A percentile compares a stretch with the other conserved stretches of the same genome.
Evolutionary conservation across 192 early-diverging fungal genomes (phyloP).

Genomic region (Mortierella antarctica): DNA sequence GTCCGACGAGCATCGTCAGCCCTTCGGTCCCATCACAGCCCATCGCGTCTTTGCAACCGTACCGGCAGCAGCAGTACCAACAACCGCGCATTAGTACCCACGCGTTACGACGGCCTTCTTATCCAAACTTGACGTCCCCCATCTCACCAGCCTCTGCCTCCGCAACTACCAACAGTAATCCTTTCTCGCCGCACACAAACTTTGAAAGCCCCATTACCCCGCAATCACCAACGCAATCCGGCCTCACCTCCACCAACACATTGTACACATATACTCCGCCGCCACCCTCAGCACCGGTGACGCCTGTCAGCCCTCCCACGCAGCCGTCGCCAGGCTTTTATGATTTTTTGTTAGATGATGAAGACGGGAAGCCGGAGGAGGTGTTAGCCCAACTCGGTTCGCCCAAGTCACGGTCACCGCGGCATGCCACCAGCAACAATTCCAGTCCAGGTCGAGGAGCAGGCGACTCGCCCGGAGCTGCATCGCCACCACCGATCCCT

Average conservation of each 20-base stretch:
- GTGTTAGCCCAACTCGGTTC: too few species aligned
- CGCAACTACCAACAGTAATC: neutral
- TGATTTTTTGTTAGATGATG: conserved; percentile 25
- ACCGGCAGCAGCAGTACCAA: conserved; percentile 36
- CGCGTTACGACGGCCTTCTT: conserved; percentile 5
- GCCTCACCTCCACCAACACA: neutral
- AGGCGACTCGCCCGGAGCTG: neutral
- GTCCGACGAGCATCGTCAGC: conserved; percentile 2
- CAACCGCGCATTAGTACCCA: conserved; percentile 32
- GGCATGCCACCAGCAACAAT: neutral
- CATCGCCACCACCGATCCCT: conserved; percentile 28
- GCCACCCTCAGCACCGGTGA: conserved; percentile 13
- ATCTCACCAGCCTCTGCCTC: neutral
- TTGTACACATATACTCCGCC: conserved; percentile 24
- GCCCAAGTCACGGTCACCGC: neutral
- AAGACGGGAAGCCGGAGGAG: neutral
- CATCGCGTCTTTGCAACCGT: neutral
- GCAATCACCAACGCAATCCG: neutral
- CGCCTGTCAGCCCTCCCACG: conserved; percentile 1
- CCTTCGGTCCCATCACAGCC: neutral
- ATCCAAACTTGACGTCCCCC: neutral
- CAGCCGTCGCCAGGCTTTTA: conserved; percentile 34
- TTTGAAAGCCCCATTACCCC: neutral
- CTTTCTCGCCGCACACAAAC: neutral
- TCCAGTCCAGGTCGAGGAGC: neutral